phyloP scores from a whole-genome alignment of 208 protist genomes.

The Vickermania ingenoplastis region DNA sequence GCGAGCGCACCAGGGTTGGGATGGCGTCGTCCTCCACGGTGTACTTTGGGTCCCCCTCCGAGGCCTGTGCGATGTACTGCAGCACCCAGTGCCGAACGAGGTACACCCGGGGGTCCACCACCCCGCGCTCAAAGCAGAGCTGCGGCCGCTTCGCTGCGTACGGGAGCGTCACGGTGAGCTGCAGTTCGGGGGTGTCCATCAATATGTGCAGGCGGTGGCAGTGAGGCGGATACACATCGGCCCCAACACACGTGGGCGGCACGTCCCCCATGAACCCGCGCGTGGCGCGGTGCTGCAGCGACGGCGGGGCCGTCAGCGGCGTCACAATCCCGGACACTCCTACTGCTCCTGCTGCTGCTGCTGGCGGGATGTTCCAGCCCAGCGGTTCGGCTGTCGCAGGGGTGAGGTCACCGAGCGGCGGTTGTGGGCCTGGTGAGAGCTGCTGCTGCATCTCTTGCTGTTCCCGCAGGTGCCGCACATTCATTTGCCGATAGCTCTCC shows the following conservation, averaged over 20 bases:
- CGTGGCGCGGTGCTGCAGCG: neutral
- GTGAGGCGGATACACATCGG: conserved; percentile 26
- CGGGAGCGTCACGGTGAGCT: conserved; percentile 40
- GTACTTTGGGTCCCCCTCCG: conserved; percentile 1
- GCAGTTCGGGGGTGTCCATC: conserved; percentile 25
- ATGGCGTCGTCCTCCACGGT: conserved; percentile 12
- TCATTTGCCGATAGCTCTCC: neutral
- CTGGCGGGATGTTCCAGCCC: neutral
- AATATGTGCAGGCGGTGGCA: conserved; percentile 58
- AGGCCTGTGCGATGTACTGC: conserved; percentile 29
- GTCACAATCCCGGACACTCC: neutral
- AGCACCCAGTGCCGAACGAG: conserved; percentile 66
- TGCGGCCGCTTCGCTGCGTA: conserved; percentile 58
- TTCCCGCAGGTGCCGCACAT: no score
- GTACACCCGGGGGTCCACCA: conserved; percentile 66
- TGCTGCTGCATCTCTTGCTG: neutral
- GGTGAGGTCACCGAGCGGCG: neutral
- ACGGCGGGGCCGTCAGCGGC: neutral
- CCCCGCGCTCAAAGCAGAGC: conserved; percentile 51
- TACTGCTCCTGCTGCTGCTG: neutral
- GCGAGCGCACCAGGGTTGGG: conserved; percentile 48
- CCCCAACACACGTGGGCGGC: neutral
- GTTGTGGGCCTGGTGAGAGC: neutral
- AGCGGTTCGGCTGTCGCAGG: neutral
- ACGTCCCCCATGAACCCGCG: neutral